Evolutionary conservation across 1,139 yeast genomes (phyloP), one percentile per base, ranked within the genome.

Genomic region (Blastobotrys petasosporus): DNA sequence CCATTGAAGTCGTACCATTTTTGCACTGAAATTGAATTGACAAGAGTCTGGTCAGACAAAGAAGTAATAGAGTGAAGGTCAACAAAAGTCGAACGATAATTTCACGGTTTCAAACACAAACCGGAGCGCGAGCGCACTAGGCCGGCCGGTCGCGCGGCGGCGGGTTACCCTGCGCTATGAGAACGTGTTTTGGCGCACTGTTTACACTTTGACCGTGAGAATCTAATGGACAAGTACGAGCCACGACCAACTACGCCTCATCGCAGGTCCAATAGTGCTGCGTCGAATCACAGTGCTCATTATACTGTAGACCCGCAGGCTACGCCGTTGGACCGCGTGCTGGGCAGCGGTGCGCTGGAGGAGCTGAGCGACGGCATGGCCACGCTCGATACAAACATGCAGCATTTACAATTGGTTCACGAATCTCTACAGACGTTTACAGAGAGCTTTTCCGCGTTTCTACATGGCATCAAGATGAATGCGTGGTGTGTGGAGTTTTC

Each of bases 401-500:
- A 70, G 40, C 69, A 73, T 47, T 60, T 79, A 16, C 71, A 67
- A 42, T 62, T 60, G 33, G 70, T 80, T 17, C 82, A 80, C 57
- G 71, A 75, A 44, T 71, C 76, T 3, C 62, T 81, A 7, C 62
- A 64, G 9, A 68, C 71, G 30, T 80, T 81, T 61, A 80, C 79
- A 55, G 86, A 81, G 58, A 73, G 81, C 11, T 80, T 81, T 61
- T 76, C 82, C 1, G 72, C 82, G 49, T 78, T 81, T 48, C 59
- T 80, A 48, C 80, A 80, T 54, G 84, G 86, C 1, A 63, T 81
- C 45, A 74, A 79, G 47, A 77, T 80, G 63, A 79, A 82, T 46
- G 82, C 83, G 63, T 81, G 84, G 78, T 79, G 86, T 58, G 79
- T 78, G 36, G 85, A 80, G 60, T 80, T 80, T 52, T 62, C 63